Conservation (phyloP, 2,329 filamentous ascomycete genomes). For the Colletotrichum sp. region DNA sequence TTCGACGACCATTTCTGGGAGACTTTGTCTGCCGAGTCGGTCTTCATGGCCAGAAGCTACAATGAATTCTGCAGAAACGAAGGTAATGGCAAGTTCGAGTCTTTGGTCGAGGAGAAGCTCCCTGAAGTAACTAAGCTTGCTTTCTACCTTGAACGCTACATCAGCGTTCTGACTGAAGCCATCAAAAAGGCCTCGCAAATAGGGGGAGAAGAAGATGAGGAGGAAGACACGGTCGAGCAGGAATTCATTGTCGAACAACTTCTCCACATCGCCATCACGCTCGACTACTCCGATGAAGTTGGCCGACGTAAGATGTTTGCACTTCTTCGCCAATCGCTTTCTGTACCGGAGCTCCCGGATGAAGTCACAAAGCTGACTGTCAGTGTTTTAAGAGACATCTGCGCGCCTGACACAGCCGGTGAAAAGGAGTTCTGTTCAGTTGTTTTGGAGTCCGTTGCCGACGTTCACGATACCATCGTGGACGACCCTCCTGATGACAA, state of each 20-base stretch:
- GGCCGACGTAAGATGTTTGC: slow-evolving; percentile 96
- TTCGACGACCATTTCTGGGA: slow-evolving; percentile 83
- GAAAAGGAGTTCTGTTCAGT: slow-evolving; percentile 85
- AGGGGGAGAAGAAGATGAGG: slow-evolving; percentile 66
- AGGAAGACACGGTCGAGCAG: slow-evolving; percentile 85
- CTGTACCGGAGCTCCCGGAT: slow-evolving; percentile 86
- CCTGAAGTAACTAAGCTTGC: slow-evolving; percentile 93
- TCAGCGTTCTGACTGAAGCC: slow-evolving; percentile 70
- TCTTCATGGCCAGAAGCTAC: slow-evolving; percentile 90
- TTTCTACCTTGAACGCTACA: slow-evolving; percentile 83
- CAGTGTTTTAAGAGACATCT: slow-evolving; percentile 82
- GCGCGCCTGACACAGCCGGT: slow-evolving; percentile 73
- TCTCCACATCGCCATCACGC: slow-evolving; percentile 86
- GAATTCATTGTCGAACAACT: slow-evolving; percentile 97
- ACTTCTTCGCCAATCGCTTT: slow-evolving; percentile 83
- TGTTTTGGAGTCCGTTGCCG: slow-evolving; percentile 91
- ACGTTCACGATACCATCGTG: slow-evolving; percentile 93
- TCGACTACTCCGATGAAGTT: slow-evolving; percentile 98
- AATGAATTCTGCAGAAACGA: slow-evolving; percentile 88
- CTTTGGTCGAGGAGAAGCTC: slow-evolving; percentile 87
- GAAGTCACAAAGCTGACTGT: slow-evolving; percentile 89
- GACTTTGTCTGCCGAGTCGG: slow-evolving; percentile 80
- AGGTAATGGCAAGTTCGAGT: slow-evolving; percentile 75
- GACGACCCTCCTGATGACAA: slow-evolving; percentile 65
- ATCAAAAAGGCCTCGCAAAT: slow-evolving; percentile 63